Percentiles rank a stretch among this genome's conserved stretches.
Conservation (phyloP, 768 basidiomycete genomes). For the Mycena floridula region DNA sequence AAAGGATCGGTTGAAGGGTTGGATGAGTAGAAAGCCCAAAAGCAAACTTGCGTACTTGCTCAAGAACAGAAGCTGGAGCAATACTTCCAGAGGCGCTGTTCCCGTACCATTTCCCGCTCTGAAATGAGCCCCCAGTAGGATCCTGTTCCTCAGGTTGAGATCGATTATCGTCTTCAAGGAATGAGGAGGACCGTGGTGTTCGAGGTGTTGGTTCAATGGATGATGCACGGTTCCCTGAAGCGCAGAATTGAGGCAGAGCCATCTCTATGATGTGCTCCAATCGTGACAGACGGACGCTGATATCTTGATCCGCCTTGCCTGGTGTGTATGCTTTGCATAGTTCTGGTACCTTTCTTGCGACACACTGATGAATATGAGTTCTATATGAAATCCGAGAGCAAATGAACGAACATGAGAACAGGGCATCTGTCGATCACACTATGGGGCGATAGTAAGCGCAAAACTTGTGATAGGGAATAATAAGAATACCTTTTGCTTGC, state of each 20-base stretch:
- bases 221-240: conserved; percentile 27
- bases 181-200: conserved; percentile 33
- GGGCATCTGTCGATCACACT: conserved; percentile 85
- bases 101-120: conserved; percentile 84
- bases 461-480: conserved; percentile 1
- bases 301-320: conserved; percentile 79
- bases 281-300: conserved; percentile 65
- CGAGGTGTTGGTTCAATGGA: conserved; percentile 16
- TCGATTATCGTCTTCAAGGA: conserved; percentile 58
- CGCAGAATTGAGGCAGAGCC: conserved; percentile 71
- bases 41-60: conserved; percentile 47
- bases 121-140: conserved; percentile 68
- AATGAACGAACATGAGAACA: conserved; percentile 63
- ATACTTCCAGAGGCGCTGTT: conserved; percentile 80
- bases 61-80: conserved; percentile 71
- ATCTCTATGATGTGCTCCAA: conserved; percentile 78
- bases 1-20: conserved; percentile 1
- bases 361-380: conserved; percentile 39
- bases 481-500: conserved; percentile 72
- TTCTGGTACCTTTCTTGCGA: conserved; percentile 83
- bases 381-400: conserved; percentile 7
- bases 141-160: conserved; percentile 79
- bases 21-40: conserved; percentile 4
- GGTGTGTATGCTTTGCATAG: conserved; percentile 86
- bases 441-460: conserved; percentile 9